Percentiles rank a stretch among this genome's conserved stretches.
These are phyloP conservation scores for Trichoderma hamatum DNA, from an alignment of 2,329 filamentous ascomycete species.

Conservation along the genomic window DNA sequence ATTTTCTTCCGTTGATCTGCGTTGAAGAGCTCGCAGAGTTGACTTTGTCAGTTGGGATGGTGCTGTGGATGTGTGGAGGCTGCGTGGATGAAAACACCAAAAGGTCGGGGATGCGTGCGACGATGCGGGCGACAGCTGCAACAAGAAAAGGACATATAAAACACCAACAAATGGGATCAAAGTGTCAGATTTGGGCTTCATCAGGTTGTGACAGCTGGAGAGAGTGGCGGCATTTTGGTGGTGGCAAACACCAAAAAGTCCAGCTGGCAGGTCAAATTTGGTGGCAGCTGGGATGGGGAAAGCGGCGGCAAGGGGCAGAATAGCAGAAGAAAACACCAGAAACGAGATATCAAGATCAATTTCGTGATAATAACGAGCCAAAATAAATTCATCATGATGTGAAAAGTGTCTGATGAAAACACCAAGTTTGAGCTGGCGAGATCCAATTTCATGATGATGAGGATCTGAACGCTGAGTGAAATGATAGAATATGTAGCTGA, in stretches of 20 bases:
- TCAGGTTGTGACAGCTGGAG: neutral
- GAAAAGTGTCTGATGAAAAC: neutral
- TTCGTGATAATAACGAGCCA: neutral
- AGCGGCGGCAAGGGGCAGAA: neutral
- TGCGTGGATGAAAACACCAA: constrained; percentile 1
- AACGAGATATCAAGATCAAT: neutral
- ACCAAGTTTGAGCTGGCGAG: neutral
- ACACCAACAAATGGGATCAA: neutral
- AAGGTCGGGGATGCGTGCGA: neutral
- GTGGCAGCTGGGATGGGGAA: neutral
- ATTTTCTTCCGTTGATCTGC: neutral
- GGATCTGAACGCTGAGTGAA: neutral
- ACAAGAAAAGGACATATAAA: neutral
- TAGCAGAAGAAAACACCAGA: neutral
- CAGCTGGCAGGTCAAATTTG: neutral
- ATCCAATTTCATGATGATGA: neutral
- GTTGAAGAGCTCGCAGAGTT: neutral
- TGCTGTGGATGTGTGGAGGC: neutral
- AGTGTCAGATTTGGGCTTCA: neutral
- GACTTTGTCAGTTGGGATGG: neutral
- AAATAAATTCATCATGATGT: neutral
- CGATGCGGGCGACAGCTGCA: neutral
- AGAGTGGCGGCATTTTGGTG: neutral
- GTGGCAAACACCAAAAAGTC: constrained; percentile 1
- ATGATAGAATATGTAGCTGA: neutral